Evolutionary conservation across 2,329 filamentous ascomycete species (phyloP), one percentile per base, ranked within the genome.

Genomic region (Zasmidium cellare): DNA sequence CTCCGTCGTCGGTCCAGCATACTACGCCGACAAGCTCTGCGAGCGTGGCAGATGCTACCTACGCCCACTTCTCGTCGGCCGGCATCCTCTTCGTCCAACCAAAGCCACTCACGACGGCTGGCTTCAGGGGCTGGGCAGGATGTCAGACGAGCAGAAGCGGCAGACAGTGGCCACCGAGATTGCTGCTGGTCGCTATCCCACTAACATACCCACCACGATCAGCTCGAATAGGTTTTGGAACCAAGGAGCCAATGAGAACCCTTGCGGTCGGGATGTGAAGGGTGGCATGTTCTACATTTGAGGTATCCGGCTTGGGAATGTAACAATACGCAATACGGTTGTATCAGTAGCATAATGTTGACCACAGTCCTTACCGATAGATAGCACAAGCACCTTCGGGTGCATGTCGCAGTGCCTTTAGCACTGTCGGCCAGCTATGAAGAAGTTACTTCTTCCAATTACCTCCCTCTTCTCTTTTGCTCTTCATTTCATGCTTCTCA

Each of bases 1-100:
- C 2, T 74, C 71, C 0, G 72, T 75, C 51, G 68, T 65, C 1
- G 46, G 71, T 2, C 73, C 73, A 0, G 67, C 74, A 0, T 76
- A 76, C 66, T 72, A 71, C 51, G 74, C 74, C 5, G 73, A 76
- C 45, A 46, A 47, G 38, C 24, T 57, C 1, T 57, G 55, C 44
- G 46, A 48, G 35, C 55, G 55, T 16, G 55, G 48, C 18, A 31
- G 55, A 35, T 38, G 14, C 38, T 57, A 50, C 46, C 23, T 57
- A 3, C 16, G 38, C 3, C 46, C 53, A 6, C 25, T 35, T 9
- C 24, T 52, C 6, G 38, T 46, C 20, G 16, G 23, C 20, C 16
- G 18, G 7, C 50, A 58, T 20, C 48, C 11, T 3, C 6, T 46
- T n/a, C 46, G 54, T 1, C 46, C 31, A 3, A 19, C 20, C 16